These are phyloP conservation scores for Ophiostoma tasmaniense DNA, from an alignment of 2,329 filamentous ascomycete species.

Conservation along the genomic window DNA sequence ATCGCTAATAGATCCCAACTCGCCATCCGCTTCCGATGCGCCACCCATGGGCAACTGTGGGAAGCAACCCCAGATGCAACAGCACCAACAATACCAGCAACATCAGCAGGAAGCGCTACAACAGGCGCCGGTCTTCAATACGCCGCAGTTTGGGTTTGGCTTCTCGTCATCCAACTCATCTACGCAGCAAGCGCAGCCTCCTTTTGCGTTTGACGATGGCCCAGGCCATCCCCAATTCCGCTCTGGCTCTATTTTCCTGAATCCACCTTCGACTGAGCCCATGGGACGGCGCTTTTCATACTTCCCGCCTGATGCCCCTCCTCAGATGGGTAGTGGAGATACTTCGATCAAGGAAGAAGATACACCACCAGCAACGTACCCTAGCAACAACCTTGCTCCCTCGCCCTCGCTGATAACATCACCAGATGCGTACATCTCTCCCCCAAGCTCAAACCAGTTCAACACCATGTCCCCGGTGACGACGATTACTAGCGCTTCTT, in stretches of 20 bases:
- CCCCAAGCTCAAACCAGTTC: conserved; percentile 25
- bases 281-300: conserved; percentile 53
- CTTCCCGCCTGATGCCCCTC: conserved; percentile 45
- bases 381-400: conserved; percentile 15
- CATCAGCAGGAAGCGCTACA: conserved; percentile 27
- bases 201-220: conserved; percentile 24
- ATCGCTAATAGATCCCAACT: conserved; percentile 41
- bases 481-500: conserved; percentile 20
- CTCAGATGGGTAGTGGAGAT: conserved; percentile 20
- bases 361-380: conserved; percentile 25
- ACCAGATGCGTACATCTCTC: conserved; percentile 34
- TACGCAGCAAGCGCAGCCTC: conserved; percentile 11
- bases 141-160: conserved; percentile 50
- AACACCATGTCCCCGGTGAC: conserved; percentile 32
- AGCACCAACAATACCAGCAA: conserved; percentile 26
- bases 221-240: conserved; percentile 44
- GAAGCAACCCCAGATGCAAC: conserved; percentile 16
- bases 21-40: conserved; percentile 36
- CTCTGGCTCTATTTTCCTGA: conserved; percentile 58
- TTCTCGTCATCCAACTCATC: conserved; percentile 49
- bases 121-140: conserved; percentile 33
- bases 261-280: conserved; percentile 45
- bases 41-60: conserved; percentile 24
- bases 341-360: conserved; percentile 27
- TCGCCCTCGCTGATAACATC: conserved; percentile 33